Conservation (phyloP, 169 alveolate species). For the Babesia microti region DNA sequence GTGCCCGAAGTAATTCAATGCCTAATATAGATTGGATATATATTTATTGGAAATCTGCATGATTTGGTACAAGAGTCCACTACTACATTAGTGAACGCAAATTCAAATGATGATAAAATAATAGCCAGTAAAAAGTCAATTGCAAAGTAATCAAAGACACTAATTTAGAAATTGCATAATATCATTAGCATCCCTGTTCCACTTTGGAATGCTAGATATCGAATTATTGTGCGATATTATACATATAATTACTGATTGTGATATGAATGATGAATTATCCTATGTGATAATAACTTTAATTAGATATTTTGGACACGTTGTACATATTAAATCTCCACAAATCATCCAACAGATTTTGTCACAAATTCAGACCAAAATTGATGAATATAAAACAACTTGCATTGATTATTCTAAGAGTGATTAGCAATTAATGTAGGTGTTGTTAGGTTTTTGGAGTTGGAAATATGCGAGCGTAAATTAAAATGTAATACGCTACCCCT, state of each 20-base stretch:
- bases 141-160: slow-evolving; percentile 2
- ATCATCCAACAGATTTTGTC: slow-evolving; percentile 1
- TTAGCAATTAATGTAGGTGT: no score
- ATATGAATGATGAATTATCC: slow-evolving; percentile 22
- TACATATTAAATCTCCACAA: slow-evolving; percentile 1
- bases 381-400: slow-evolving; percentile 4
- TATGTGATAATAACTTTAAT: slow-evolving; percentile 20
- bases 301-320: slow-evolving; percentile 22
- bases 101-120: slow-evolving; percentile 2
- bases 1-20: no score
- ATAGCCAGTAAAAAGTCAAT: neutral
- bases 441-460: no score
- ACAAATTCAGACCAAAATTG: neutral
- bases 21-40: no score
- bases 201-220: slow-evolving; percentile 27
- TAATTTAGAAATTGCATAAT: slow-evolving; percentile 18
- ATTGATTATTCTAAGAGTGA: no score
- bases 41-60: no score
- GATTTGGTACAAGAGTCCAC: no score
- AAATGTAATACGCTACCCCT: no score
- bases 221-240: slow-evolving; percentile 18
- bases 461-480: no score
- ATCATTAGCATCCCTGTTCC: slow-evolving; percentile 25
- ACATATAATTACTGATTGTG: slow-evolving; percentile 7
- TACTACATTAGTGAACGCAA: no score